phyloP scores from a whole-genome alignment of 306 rosid genomes.

The Ammopiptanthus mongolicus region DNA sequence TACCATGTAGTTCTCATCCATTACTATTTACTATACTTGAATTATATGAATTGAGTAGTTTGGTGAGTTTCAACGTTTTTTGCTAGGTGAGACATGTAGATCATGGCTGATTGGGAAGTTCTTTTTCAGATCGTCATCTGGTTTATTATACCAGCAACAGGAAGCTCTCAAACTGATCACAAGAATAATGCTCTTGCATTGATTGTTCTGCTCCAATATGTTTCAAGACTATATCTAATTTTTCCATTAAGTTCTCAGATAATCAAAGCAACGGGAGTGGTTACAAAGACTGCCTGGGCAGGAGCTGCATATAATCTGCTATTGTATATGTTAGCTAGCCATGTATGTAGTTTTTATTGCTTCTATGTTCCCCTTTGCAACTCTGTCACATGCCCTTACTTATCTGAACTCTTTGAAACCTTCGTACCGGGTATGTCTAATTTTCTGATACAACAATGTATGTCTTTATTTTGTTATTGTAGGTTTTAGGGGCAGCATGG shows the following conservation, averaged over 20 bases:
- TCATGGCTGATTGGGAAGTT: constrained; percentile 21
- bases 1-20: not conserved
- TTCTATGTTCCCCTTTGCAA: not conserved
- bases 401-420: not conserved
- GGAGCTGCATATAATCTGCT: constrained; percentile 97
- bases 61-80: not conserved
- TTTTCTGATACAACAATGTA: constrained; percentile 8
- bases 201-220: constrained; percentile 88
- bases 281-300: constrained; percentile 98
- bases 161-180: constrained; percentile 59
- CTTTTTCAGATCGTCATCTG: constrained; percentile 83
- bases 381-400: no score
- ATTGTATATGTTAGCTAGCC: constrained; percentile 96
- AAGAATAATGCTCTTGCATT: constrained; percentile 93
- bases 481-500: constrained; percentile 98
- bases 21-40: constrained; percentile 2
- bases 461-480: constrained; percentile 25
- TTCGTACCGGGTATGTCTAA: not conserved
- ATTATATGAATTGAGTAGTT: not conserved
- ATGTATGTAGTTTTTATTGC: constrained; percentile 48
- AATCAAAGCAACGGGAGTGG: constrained; percentile 94
- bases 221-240: constrained; percentile 91
- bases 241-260: constrained; percentile 84
- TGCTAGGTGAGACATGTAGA: not conserved
- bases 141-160: constrained; percentile 88